Base-by-base conservation (phyloP, 257 asterid genomes). In the Echites panduratus region DNA sequence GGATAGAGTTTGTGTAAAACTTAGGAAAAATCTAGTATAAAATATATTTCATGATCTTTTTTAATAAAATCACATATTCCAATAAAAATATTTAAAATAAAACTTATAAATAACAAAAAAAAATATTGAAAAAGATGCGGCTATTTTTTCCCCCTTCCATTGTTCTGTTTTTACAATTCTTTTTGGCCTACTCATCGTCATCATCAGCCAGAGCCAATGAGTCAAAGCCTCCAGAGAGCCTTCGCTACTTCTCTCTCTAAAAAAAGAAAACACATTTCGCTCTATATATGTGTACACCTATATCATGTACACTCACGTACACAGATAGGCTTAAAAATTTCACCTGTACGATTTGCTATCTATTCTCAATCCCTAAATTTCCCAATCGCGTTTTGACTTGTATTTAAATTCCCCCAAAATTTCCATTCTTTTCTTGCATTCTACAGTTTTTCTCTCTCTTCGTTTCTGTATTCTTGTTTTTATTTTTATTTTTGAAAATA, bases 221-320 rank as follows among this genome's bases (percentile, higher is more conserved):
- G 85, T 79, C 84, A 72, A 81, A 79, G 70, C 71, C 71, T 71
- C 32, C 70, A 40, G 49, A 52, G 65, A 45, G 63, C 67, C 35
- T 52, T 61, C 67, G 61, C 13, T 70, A 49, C 62, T 49, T 76
- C 75, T 72, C 84, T 81, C 67, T 71, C 79, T 74, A 67, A 35
- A 73, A 69, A 14, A 45, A 12, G 40, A 17, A 50, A 50, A 50
- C 20, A 6, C 65, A 77, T 82, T 73, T 77, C 83, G 78, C 85
- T 83, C 83, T 81, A 85, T 81, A 78, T 72, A 80, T 80, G 84
- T 85, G 79, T 82, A 84, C 83, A 79, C 74, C 93, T 82, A 79
- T 78, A 75, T 72, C 79, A 61, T 70, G 73, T 74, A 76, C 76
- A 59, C 63, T 41, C 24, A 35, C 72, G 67, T 68, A 61, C 70